Percentiles rank a stretch among this genome's conserved stretches.
Conservation (phyloP, 352 stramenopile genomes). For the Pythium coloratum region DNA sequence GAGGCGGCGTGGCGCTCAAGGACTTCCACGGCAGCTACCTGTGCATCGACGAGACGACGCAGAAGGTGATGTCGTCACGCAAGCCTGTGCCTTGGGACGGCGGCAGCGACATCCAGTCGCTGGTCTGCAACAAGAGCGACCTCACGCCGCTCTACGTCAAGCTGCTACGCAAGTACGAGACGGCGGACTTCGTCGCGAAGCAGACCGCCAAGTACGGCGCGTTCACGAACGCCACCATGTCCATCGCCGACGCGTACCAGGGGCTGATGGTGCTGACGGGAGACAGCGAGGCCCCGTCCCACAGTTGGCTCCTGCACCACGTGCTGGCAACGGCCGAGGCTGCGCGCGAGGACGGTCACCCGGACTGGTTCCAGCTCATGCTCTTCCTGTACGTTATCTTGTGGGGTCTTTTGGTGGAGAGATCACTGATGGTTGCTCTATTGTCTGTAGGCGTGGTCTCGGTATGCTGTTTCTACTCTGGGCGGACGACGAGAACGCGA, state of each 20-base stretch:
- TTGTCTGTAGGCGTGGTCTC: conserved; percentile 44
- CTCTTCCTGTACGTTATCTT: conserved; percentile 59
- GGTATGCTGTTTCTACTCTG: conserved; percentile 79
- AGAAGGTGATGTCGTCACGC: conserved; percentile 42
- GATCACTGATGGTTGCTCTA: background rate
- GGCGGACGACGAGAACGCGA: conserved; percentile 65
- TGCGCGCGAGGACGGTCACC: conserved; percentile 65
- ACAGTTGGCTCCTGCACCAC: conserved; percentile 69
- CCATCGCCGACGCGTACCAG: conserved; percentile 59
- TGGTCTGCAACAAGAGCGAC: conserved; percentile 72
- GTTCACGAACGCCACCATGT: conserved; percentile 57
- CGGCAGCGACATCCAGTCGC: conserved; percentile 56
- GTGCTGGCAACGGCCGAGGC: conserved; percentile 66
- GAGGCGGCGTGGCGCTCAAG: conserved; percentile 53
- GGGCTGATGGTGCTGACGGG: conserved; percentile 63
- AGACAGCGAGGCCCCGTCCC: conserved; percentile 34
- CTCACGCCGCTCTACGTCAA: conserved; percentile 53
- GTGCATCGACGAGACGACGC: conserved; percentile 51
- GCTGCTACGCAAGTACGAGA: conserved; percentile 82
- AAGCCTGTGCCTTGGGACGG: conserved; percentile 71
- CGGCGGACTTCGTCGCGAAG: conserved; percentile 42
- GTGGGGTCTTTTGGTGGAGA: background rate
- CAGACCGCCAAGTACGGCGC: conserved; percentile 47
- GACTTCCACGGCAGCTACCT: conserved; percentile 83
- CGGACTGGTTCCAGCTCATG: conserved; percentile 78